A percentile compares a stretch with the other conserved stretches of the same genome.
Evolutionary conservation across 2,329 filamentous ascomycete genomes (phyloP).

Genomic region (Escovopsis sp.): DNA sequence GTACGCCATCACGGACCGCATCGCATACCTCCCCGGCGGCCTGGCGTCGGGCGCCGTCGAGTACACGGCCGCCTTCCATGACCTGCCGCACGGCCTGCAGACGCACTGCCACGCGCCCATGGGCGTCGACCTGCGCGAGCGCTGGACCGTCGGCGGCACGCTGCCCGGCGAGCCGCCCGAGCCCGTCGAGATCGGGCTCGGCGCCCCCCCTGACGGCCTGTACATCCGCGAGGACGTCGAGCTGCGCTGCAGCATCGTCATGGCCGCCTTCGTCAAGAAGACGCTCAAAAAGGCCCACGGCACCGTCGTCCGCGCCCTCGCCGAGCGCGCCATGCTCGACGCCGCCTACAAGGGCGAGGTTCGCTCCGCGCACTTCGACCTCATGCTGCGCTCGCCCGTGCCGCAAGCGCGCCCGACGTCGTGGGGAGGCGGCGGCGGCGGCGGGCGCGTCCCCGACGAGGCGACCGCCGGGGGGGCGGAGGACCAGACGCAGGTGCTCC

Average conservation of each 20-base stretch:
- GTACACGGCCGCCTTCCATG: constrained; percentile 70
- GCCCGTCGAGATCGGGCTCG: constrained; percentile 50
- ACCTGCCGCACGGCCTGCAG: constrained; percentile 57
- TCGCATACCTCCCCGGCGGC: constrained; percentile 58
- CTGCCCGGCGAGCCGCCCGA: constrained; percentile 55
- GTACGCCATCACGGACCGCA: constrained; percentile 67
- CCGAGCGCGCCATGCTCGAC: neutral
- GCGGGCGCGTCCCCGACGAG: neutral
- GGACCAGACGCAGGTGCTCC: no score
- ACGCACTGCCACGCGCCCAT: constrained; percentile 76
- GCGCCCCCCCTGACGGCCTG: constrained; percentile 51
- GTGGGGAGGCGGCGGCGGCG: neutral
- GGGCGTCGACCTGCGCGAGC: constrained; percentile 63
- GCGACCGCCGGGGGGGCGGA: no score
- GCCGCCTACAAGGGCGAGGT: neutral
- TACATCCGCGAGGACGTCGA: constrained; percentile 79
- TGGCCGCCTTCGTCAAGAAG: constrained; percentile 65
- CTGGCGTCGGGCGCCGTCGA: constrained; percentile 50
- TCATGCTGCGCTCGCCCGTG: constrained; percentile 1
- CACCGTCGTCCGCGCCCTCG: constrained; percentile 51
- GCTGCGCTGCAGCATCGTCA: constrained; percentile 61
- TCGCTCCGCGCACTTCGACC: neutral
- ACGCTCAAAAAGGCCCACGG: constrained; percentile 66
- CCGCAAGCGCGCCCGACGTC: constrained; percentile 1
- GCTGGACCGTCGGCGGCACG: constrained; percentile 62